Evolutionary conservation across 805 yeast genomes (phyloP).

Genomic region (Yarrowia porcina): DNA sequence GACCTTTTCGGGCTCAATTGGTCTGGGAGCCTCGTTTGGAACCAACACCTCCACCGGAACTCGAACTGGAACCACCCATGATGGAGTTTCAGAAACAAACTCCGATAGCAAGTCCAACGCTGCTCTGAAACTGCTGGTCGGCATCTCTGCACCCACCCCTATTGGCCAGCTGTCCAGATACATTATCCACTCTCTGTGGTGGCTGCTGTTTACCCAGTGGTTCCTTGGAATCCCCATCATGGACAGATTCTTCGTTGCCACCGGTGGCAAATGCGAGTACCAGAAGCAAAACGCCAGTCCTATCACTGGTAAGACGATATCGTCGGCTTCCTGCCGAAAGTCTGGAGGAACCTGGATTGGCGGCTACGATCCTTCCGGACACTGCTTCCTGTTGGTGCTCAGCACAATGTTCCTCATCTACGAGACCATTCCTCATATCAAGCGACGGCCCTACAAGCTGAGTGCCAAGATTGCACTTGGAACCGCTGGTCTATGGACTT

Average conservation of each 20-base stretch:
- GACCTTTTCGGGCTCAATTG: slow-evolving; percentile 4
- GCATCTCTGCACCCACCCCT: slow-evolving; percentile 20
- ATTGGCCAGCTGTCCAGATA: slow-evolving; percentile 42
- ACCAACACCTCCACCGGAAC: slow-evolving; percentile 7
- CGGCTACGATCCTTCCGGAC: slow-evolving; percentile 97
- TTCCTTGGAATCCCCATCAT: slow-evolving; percentile 78
- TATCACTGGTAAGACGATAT: neutral
- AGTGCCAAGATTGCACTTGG: slow-evolving; percentile 36
- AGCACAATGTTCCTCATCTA: slow-evolving; percentile 62
- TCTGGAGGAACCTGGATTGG: slow-evolving; percentile 70
- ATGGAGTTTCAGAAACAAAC: neutral
- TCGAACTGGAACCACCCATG: slow-evolving; percentile 13
- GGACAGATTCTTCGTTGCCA: slow-evolving; percentile 74
- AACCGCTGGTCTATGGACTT: slow-evolving; percentile 62
- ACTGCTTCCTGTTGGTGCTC: slow-evolving; percentile 72
- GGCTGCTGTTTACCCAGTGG: slow-evolving; percentile 88
- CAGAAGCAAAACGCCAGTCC: neutral
- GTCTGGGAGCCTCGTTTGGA: slow-evolving; percentile 9
- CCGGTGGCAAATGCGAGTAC: slow-evolving; percentile 75
- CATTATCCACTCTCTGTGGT: slow-evolving; percentile 63
- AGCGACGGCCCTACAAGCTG: slow-evolving; percentile 27
- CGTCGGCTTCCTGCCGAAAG: slow-evolving; percentile 49
- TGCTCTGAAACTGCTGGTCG: slow-evolving; percentile 13
- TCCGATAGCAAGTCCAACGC: slow-evolving; percentile 20
- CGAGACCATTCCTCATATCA: slow-evolving; percentile 49